A percentile compares a stretch with the other conserved stretches of the same genome.
Conservation (phyloP, 2,329 filamentous ascomycete genomes). For the Colletotrichum sidae region DNA sequence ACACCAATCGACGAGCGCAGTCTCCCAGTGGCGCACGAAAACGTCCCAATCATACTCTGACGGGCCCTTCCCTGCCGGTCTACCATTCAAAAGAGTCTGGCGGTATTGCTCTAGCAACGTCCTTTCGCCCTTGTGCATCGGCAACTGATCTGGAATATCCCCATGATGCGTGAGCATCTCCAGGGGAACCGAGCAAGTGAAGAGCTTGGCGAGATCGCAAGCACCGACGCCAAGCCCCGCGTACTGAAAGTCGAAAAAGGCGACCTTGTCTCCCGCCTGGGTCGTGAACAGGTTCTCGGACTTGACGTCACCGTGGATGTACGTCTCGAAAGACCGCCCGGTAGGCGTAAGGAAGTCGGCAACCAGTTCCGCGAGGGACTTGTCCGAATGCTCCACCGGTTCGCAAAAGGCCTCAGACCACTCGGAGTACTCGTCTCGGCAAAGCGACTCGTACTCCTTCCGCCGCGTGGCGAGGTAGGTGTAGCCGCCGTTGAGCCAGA, state of each 20-base stretch:
- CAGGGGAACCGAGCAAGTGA: slow-evolving; percentile 73
- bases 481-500: slow-evolving; percentile 77
- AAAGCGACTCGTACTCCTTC: slow-evolving; percentile 65
- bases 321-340: slow-evolving; percentile 61
- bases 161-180: slow-evolving; percentile 56
- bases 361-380: slow-evolving; percentile 63
- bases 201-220: slow-evolving; percentile 74
- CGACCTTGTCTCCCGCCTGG: slow-evolving; percentile 59
- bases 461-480: slow-evolving; percentile 74
- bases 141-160: slow-evolving; percentile 50
- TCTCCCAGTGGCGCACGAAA: slow-evolving; percentile 73
- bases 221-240: slow-evolving; percentile 72
- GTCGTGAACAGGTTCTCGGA: slow-evolving; percentile 75
- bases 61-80: slow-evolving; percentile 38
- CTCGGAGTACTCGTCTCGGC: slow-evolving; percentile 59
- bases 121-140: slow-evolving; percentile 63
- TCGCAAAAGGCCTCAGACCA: slow-evolving; percentile 65
- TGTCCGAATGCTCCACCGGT: slow-evolving; percentile 37
- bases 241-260: slow-evolving; percentile 79
- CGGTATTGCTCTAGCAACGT: slow-evolving; percentile 64
- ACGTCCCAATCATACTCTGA: slow-evolving; percentile 63
- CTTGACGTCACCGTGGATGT: slow-evolving; percentile 77
- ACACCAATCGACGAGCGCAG: slow-evolving; percentile 75
- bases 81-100: slow-evolving; percentile 45
- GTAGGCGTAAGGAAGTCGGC: slow-evolving; percentile 62